phyloP scores from a whole-genome alignment of 75 land plant species.

The Selaginella moellendorffii region DNA sequence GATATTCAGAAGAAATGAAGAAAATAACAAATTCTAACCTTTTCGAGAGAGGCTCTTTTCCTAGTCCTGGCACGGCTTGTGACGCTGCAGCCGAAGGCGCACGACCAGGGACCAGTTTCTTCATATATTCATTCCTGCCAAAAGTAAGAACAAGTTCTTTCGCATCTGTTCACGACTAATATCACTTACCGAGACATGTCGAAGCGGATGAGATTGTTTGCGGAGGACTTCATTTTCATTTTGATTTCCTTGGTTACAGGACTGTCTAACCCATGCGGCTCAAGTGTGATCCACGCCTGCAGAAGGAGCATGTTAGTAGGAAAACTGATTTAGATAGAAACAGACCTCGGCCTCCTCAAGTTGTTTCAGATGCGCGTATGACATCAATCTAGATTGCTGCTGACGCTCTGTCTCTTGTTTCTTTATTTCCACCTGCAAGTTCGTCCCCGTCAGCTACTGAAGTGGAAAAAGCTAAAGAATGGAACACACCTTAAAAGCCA shows the following conservation, averaged over 20 bases:
- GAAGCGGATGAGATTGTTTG: conserved; percentile 27
- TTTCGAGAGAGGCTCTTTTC: conserved; percentile 30
- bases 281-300: conserved; percentile 53
- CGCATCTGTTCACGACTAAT: too few relatives aligned
- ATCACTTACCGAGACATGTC: conserved; percentile 43
- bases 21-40: conserved; percentile 15
- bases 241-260: conserved; percentile 30
- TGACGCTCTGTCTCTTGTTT: conserved; percentile 36
- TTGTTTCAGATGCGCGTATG: conserved; percentile 28
- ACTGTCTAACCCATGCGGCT: conserved; percentile 42
- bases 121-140: conserved; percentile 35
- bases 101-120: conserved; percentile 37
- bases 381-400: conserved; percentile 25
- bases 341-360: conserved; percentile 30
- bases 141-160: too few relatives aligned
- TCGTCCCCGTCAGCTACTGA: too few relatives aligned
- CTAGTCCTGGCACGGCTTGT: conserved; percentile 6
- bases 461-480: too few relatives aligned
- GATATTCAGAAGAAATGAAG: not conserved
- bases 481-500: conserved; percentile 25
- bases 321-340: not conserved
- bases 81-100: conserved; percentile 13
- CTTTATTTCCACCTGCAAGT: conserved; percentile 25
- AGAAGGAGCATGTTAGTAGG: conserved; percentile 1
- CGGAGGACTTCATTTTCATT: conserved; percentile 28